Evolutionary conservation across 345 rosid genomes (phyloP).

Genomic region (Cardamine occulta): DNA sequence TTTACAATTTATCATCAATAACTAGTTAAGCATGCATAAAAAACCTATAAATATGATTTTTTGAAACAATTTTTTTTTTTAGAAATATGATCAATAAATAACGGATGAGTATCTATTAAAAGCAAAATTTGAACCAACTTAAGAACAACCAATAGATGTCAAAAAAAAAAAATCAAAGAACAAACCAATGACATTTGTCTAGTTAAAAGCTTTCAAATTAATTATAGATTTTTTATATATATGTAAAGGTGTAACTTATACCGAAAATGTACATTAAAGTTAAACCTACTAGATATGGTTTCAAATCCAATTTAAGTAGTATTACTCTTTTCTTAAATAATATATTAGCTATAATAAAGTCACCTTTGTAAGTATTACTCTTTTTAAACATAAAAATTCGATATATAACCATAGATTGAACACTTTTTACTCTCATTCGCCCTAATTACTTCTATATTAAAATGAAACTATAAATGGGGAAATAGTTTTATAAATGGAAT

Average conservation of each 20-base stretch:
- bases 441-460: background rate
- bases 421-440: background rate
- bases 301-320: background rate
- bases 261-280: background rate
- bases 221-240: background rate
- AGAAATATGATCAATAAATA: too few relatives aligned
- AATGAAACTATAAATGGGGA: background rate
- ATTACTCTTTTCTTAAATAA: background rate
- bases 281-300: slow-evolving; percentile 13
- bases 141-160: background rate
- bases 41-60: too few relatives aligned
- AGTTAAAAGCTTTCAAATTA: background rate
- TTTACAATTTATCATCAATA: too few relatives aligned
- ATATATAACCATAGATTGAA: background rate
- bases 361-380: slow-evolving; percentile 18
- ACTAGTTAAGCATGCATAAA: too few relatives aligned
- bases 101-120: too few relatives aligned
- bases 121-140: slow-evolving; percentile 13
- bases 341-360: background rate
- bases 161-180: background rate
- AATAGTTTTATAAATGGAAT: background rate
- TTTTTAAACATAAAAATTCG: background rate
- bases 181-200: background rate
- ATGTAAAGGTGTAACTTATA: background rate
- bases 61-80: too few relatives aligned